These are phyloP conservation scores for Microstroma glucosiphilum DNA, from an alignment of 1,284 basidiomycete genomes.

Conservation along the genomic window DNA sequence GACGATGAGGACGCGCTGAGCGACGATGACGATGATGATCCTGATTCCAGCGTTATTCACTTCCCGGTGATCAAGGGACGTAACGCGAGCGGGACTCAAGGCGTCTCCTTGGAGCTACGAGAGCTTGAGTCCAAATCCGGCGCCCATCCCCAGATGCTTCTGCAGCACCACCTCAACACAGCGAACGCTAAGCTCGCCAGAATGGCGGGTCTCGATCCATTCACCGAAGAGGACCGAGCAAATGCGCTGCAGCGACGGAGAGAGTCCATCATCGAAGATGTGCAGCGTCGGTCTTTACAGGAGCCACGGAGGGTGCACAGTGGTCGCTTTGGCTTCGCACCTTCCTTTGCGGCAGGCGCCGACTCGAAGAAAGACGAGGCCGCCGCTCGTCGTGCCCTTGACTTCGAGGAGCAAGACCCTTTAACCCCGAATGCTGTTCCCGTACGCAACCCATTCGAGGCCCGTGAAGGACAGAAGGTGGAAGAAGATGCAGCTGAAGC, in stretches of 20 bases:
- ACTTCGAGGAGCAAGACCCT: no score
- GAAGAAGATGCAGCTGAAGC: no score
- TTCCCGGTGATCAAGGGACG: not conserved
- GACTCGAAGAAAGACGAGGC: no score
- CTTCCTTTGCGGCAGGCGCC: no score
- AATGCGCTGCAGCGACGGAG: slow-evolving; percentile 17
- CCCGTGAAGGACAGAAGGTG: no score
- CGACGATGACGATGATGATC: not conserved
- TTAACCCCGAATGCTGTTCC: no score
- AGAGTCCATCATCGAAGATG: not conserved
- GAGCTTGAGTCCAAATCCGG: not conserved
- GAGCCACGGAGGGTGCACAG: no score
- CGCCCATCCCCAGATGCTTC: slow-evolving; percentile 12
- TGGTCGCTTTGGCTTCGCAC: no score
- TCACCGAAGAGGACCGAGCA: slow-evolving; percentile 18
- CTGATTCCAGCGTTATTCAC: not conserved
- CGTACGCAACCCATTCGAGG: no score
- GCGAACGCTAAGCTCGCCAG: slow-evolving; percentile 28
- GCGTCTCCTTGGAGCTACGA: not conserved
- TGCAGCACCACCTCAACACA: slow-evolving; percentile 33
- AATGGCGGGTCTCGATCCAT: slow-evolving; percentile 6
- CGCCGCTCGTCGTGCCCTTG: no score
- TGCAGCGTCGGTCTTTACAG: no score
- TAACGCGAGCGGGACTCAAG: not conserved
- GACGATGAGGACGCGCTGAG: no score